Percentiles rank a stretch among this genome's conserved stretches.
Conservation (phyloP, 441 rosid genomes). For the Hura crepitans region DNA sequence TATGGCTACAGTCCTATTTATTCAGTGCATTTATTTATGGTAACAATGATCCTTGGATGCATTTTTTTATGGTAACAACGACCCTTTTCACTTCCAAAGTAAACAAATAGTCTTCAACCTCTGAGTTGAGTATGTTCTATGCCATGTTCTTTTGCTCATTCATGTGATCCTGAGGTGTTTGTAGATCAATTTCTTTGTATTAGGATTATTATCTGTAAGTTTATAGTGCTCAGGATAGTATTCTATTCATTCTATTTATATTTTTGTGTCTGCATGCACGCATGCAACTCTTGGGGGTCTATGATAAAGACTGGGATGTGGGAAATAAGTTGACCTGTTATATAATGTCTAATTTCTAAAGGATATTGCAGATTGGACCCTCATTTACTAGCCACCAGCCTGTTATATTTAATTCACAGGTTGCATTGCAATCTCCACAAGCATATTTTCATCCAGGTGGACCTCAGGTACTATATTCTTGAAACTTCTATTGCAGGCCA, state of each 20-base stretch:
- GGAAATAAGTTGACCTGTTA: not conserved
- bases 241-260: not conserved
- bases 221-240: not conserved
- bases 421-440: slow-evolving; percentile 52
- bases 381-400: slow-evolving; percentile 65
- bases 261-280: not conserved
- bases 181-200: not conserved
- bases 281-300: not conserved
- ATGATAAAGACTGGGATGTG: not conserved
- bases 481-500: not conserved
- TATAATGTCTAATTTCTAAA: slow-evolving; percentile 15
- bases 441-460: slow-evolving; percentile 68
- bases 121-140: too few relatives aligned
- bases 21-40: not conserved
- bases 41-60: not conserved
- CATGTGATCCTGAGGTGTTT: not conserved
- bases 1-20: not conserved
- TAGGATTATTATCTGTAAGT: not conserved
- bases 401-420: slow-evolving; percentile 59
- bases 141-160: not conserved
- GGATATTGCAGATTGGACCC: slow-evolving; percentile 56
- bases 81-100: too few relatives aligned
- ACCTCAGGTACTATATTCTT: slow-evolving; percentile 54
- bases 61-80: too few relatives aligned
- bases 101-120: not conserved